Conservation (phyloP, 78 protist species). For the Dictyostelium purpureum region DNA sequence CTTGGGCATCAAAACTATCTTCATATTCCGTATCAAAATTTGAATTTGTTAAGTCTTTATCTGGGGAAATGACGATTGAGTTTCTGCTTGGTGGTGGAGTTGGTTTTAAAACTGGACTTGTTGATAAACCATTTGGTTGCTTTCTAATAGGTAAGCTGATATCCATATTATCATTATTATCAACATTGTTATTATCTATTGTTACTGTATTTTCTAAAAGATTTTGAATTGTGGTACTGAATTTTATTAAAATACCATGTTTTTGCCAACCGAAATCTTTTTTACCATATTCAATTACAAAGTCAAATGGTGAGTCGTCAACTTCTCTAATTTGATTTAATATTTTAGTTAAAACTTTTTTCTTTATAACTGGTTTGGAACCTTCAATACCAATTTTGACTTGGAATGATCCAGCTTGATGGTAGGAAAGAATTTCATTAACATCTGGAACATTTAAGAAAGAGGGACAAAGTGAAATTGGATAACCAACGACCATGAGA, state of each 20-base stretch:
- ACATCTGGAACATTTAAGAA: constrained; percentile 29
- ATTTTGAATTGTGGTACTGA: constrained; percentile 3
- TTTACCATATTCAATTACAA: constrained; percentile 65
- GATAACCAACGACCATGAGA: constrained; percentile 54
- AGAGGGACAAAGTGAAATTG: constrained; percentile 51
- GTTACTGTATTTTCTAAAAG: constrained; percentile 20
- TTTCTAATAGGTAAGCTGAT: background rate
- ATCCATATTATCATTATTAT: background rate
- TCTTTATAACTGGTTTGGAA: constrained; percentile 22
- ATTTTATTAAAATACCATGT: constrained; percentile 11
- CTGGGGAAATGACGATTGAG: too few species aligned
- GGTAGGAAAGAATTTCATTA: background rate
- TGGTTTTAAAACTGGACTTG: background rate
- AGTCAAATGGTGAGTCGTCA: constrained; percentile 49
- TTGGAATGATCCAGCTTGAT: background rate
- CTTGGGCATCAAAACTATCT: too few species aligned
- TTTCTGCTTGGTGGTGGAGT: background rate
- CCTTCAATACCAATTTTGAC: constrained; percentile 52
- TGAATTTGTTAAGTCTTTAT: too few species aligned
- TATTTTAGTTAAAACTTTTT: constrained; percentile 11
- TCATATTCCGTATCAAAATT: too few species aligned
- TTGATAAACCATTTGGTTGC: too few species aligned
- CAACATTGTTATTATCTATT: background rate
- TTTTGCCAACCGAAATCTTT: constrained; percentile 71
- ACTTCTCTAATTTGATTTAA: constrained; percentile 7